Evolutionary conservation across 306 rosid species (phyloP), one percentile per base, ranked within the genome.

Genomic region (Prunus fruticosa): DNA sequence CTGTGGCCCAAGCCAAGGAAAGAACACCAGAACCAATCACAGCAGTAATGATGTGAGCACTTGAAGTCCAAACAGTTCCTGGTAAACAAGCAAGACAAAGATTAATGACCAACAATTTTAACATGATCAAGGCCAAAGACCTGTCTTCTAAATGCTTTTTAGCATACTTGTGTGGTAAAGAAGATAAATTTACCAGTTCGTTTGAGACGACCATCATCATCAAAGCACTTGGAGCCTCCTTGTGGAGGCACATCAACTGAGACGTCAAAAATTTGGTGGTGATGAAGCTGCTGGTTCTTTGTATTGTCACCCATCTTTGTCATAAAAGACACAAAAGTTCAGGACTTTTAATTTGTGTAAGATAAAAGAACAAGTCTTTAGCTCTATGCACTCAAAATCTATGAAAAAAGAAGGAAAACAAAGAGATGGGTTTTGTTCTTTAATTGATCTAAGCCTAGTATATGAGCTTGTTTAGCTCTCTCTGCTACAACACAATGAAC

Each of bases 11-110:
- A 28, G 95, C 97, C 82, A 91, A 72, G 3, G 97, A 85, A 20
- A 91, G 56, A 32, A 91, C 97, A 8, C 97, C 97, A 16, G 97
- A 89, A 0, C 97, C 97, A 53, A 91, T 88, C 60, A 91, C 97
- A 20, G 97, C 97, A 1, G 97, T 91, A 72, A 91, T 86, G 23
- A 91, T 84, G 80, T 91, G 97, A 32, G 97, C 87, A 78, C 93
- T 86, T 34, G 91, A 87, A 19, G 95, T 91, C 89, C 89, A 80
- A 54, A 72, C 77, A 11, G 81, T 89, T 54, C 97, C 97, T 89
- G 49, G 23, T 60, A 9, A 66, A 74, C 50, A 7, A 51, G 15
- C 11, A 70, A 22, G 27, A 8, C 56, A 30, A 14, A 22, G 63
- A 25, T 23, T 25, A 13, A 49, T 49, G 14, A 49, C 43, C 9